Evolutionary conservation across 2,329 filamentous ascomycete genomes (phyloP), one percentile per base, ranked within the genome.

Genomic region (Dothistroma septosporum): DNA sequence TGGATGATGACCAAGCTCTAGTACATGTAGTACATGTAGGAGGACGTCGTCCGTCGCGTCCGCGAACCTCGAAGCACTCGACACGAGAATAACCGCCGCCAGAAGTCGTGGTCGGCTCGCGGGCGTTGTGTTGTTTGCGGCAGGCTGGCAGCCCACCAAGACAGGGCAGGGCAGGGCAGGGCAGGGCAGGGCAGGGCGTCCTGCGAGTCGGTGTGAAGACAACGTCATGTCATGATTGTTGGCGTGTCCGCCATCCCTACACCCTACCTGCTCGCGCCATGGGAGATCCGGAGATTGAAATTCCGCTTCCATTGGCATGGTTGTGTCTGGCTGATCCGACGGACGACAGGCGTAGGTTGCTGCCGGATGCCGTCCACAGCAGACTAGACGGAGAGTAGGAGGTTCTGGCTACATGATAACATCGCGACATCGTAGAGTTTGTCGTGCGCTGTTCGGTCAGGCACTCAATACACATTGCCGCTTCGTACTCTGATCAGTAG

Each of bases 201-300:
- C 32, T 55, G 31, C 19, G 55, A 58, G 57, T 58, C 57, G 57
- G 57, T 53, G 57, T 53, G 57, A 53, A 46, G 19, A 35, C 41
- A 22, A 57, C 55, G 55, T 50, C 55, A 57, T n/a, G n/a, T n/a
- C n/a, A n/a, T n/a, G n/a, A n/a, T 56, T 32, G 24, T 28, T 24
- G 54, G 54, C 41, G 24, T 28, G 24, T 28, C 24, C 6, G 41
- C 22, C 24, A 56, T 44, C 33, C 54, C 19, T 47, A 32, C 54
- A 21, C 48, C 16, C 3, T 28, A 28, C 24, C 24, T 28, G 24
- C 32, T 37, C 11, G 52, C 19, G 24, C 21, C 48, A 22, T 37
- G 32, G 48, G 11, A 53, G 31, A 19, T 53, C 53, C 55, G 55
- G 55, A 57, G 24, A 49, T 48, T 57, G 55, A 47, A 28, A 57